These are phyloP conservation scores for Chimonanthus praecox DNA, from an alignment of 164 flowering plant species.

Conservation along the genomic window DNA sequence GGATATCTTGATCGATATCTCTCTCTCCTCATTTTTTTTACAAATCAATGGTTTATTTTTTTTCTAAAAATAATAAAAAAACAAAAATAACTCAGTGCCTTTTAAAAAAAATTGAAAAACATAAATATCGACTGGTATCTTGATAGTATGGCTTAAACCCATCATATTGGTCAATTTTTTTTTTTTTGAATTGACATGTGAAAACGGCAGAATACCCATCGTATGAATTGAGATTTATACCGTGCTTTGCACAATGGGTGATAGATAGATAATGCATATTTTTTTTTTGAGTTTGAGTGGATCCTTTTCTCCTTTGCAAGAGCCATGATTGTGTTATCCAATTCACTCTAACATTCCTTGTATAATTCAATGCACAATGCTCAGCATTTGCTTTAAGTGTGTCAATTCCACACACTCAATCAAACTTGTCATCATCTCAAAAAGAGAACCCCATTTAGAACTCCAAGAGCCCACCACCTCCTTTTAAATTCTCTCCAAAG, in stretches of 20 bases:
- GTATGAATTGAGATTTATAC: too few species aligned
- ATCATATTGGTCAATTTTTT: too few species aligned
- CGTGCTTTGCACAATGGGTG: not conserved
- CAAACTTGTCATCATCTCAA: not conserved
- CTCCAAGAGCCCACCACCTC: not conserved
- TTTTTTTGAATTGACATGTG: too few species aligned
- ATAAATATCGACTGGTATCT: too few species aligned
- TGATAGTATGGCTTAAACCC: not conserved
- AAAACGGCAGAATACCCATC: not conserved
- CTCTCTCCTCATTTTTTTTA: too few species aligned
- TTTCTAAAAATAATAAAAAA: too few species aligned
- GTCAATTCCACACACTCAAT: not conserved
- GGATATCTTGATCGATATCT: too few species aligned
- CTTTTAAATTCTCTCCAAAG: not conserved
- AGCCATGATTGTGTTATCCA: not conserved
- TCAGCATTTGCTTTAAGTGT: not conserved
- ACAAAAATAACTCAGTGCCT: too few species aligned
- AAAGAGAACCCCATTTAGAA: not conserved
- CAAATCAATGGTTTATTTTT: too few species aligned
- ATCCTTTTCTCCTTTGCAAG: not conserved
- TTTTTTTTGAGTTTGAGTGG: not conserved
- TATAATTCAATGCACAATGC: not conserved
- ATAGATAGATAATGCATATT: not conserved
- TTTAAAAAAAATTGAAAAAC: not conserved
- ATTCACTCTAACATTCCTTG: not conserved